Percentiles rank a stretch among this genome's conserved stretches.
These are phyloP conservation scores for Coemansia sp. DNA, from an alignment of 192 early-diverging fungal species.

Conservation along the genomic window DNA sequence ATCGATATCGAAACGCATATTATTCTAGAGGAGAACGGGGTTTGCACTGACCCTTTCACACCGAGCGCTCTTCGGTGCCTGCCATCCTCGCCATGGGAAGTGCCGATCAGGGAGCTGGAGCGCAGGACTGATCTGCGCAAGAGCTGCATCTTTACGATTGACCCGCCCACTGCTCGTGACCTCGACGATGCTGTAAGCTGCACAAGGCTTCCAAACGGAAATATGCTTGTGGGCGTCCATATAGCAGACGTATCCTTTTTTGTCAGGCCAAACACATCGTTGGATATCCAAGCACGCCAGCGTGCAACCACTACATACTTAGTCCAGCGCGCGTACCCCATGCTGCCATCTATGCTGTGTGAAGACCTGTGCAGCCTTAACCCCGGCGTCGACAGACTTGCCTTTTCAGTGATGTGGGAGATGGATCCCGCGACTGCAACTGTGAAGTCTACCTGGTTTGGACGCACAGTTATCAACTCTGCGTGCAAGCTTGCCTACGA, in stretches of 20 bases:
- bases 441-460: slow-evolving; percentile 78
- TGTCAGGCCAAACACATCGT: slow-evolving; percentile 72
- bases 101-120: slow-evolving; percentile 68
- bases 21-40: slow-evolving; percentile 79
- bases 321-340: slow-evolving; percentile 87
- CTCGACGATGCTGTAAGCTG: slow-evolving; percentile 56
- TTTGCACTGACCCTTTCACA: slow-evolving; percentile 68
- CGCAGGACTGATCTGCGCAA: slow-evolving; percentile 73
- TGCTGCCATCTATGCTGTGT: slow-evolving; percentile 88
- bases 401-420: slow-evolving; percentile 74
- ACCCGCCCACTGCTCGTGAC: slow-evolving; percentile 62
- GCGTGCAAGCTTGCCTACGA: slow-evolving; percentile 94
- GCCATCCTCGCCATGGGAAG: slow-evolving; percentile 72
- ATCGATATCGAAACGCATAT: slow-evolving; percentile 79
- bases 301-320: slow-evolving; percentile 95
- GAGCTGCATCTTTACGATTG: slow-evolving; percentile 82
- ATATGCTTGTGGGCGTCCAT: slow-evolving; percentile 63
- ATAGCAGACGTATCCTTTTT: slow-evolving; percentile 98
- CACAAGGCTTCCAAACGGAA: slow-evolving; percentile 39
- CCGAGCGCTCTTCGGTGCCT: slow-evolving; percentile 76
- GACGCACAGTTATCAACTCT: slow-evolving; percentile 85
- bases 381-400: slow-evolving; percentile 84
- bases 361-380: slow-evolving; percentile 81
- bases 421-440: slow-evolving; percentile 62
- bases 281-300: slow-evolving; percentile 83